Percentiles rank a stretch among this genome's conserved stretches.
phyloP scores from a whole-genome alignment of 2,329 filamentous ascomycete species.

The Fusarium nygamai region DNA sequence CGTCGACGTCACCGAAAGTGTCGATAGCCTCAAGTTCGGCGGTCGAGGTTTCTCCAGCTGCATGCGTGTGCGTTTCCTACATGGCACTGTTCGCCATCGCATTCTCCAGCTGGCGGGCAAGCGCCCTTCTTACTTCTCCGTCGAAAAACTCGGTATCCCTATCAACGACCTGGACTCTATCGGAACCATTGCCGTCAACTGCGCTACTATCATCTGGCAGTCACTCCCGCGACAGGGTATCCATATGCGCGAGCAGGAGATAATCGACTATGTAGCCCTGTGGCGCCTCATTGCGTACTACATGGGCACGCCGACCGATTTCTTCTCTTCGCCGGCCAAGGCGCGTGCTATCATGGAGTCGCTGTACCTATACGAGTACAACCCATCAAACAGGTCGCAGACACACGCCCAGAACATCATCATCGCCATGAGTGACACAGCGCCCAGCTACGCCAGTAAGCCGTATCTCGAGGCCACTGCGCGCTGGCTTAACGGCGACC shows the following conservation, averaged over 20 bases:
- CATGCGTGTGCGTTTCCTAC: neutral
- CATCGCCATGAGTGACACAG: neutral
- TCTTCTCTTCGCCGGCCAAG: neutral
- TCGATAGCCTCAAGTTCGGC: neutral
- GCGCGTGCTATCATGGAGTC: neutral
- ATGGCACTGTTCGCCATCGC: neutral
- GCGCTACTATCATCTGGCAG: neutral
- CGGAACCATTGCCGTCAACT: neutral
- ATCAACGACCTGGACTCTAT: neutral
- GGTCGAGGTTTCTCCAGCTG: neutral
- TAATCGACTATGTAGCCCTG: neutral
- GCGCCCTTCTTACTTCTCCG: neutral
- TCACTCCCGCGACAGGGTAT: neutral
- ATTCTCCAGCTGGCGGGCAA: neutral
- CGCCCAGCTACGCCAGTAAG: neutral
- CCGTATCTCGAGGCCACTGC: neutral
- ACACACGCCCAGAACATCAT: neutral
- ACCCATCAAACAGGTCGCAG: neutral
- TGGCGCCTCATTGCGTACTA: neutral
- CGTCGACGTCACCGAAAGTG: neutral
- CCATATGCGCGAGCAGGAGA: neutral
- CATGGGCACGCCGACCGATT: neutral
- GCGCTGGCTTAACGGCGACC: neutral
- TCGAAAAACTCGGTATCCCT: neutral
- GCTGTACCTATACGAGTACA: neutral